Evolutionary conservation across 495 filamentous ascomycete genomes (phyloP).

Genomic region (Neurospora sp.): DNA sequence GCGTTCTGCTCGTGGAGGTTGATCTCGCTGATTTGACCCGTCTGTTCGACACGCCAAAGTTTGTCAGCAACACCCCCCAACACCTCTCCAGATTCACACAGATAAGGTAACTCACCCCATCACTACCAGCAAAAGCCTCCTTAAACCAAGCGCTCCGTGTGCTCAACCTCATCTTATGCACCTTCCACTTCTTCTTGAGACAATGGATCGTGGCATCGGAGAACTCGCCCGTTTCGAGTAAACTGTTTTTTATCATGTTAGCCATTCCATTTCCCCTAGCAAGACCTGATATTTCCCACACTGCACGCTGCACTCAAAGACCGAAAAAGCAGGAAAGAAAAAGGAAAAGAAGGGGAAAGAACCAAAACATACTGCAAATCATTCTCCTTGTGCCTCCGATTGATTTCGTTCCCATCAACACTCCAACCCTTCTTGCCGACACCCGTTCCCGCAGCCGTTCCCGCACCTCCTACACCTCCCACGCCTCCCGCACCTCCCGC

Average conservation of each 20-base stretch:
- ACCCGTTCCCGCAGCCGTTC: background rate
- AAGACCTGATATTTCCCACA: no score
- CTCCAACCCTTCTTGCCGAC: background rate
- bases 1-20: background rate
- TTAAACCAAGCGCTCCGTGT: conserved; percentile 9
- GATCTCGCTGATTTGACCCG: background rate
- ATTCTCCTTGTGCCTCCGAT: background rate
- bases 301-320: no score
- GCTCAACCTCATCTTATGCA: conserved; percentile 12
- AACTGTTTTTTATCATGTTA: background rate
- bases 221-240: conserved; percentile 5
- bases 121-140: background rate
- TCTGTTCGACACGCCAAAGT: background rate
- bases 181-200: conserved; percentile 5
- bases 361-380: background rate
- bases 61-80: background rate
- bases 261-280: no score
- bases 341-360: background rate
- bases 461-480: no score
- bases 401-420: background rate
- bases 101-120: background rate
- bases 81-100: background rate
- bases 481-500: background rate
- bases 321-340: no score
- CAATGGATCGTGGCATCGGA: conserved; percentile 7